Base-by-base conservation (phyloP, 2,329 filamentous ascomycete species). In the Cadophora gregata region DNA sequence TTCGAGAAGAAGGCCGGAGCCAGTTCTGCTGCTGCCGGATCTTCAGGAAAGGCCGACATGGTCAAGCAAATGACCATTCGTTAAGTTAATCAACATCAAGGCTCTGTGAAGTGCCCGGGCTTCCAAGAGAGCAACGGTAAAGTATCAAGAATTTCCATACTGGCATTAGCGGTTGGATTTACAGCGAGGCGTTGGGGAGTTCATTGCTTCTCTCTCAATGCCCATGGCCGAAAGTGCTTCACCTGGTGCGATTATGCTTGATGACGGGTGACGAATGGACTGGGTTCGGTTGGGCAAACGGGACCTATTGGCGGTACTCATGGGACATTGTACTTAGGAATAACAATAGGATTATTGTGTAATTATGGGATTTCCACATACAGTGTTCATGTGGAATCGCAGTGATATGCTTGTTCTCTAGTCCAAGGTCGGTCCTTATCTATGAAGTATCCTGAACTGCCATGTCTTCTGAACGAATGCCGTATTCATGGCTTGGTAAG, bases 1-100 rank as follows among this genome's bases (percentile, higher is more conserved):
- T 99, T 99, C 77, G 96, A 99, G 86, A 97, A 97, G 88, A 98
- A 97, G 88, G 85, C 94, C 21, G 93, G 93, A 64, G 83, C 86
- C 67, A 83, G 89, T 61, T 86, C 88, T 59, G 84, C 89, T 63
- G 85, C 87, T 68, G 86, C 89, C 66, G 89, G 88, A 70, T 84
- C 90, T 67, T 90, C 90, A 59, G 87, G 86, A 80, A 95, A 95
- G 83, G 93, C 91, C 64, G 89, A 92, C 76, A 91, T 95, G 85
- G 89, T 89, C 78, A 97, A 97, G 89, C 93, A 95, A 80, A 97
- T 97, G 91, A 97, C 94, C 55, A 95, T 95, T 78, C 90, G 92
- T 78, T 96, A 88, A 85, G 73, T 51, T 33, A 66, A 56, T 67
- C 58, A 55, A 70, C 63, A 69, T 72, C 62, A 69, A 71, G 56